Evolutionary conservation across 164 flowering plant species (phyloP), one percentile per base, ranked within the genome.

Genomic region (Amborella trichopoda): DNA sequence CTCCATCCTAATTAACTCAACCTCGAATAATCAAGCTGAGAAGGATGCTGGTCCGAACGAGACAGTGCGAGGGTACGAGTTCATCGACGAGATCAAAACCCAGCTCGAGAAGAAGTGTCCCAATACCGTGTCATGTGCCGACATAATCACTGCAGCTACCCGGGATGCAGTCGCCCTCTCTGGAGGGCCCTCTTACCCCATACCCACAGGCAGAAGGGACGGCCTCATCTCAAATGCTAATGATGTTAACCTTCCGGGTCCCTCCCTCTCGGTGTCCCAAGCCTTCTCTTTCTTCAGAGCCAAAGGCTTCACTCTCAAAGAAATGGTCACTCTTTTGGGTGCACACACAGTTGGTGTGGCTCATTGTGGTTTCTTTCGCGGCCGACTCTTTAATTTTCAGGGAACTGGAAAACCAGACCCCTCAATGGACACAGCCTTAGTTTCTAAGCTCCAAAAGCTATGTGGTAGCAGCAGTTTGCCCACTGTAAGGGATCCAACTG

Each of bases 31-130:
- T 44, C 58, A 62, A 54, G 69, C 93, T 0, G 97, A 89, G 39
- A 85, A 68, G 49, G 53, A 36, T 18, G 71, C 83, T 8, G 0
- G 23, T 18, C 94, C 95, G 9, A 89, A 85, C 54, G 54, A 30
- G 14, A 68, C 71, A 2, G 56, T 89, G 2, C 59, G 90, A 50
- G 94, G 85, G 1, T 85, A 80, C 42, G 76, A 27, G 39, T 82
- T 89, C 76, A 71, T 89, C 18, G 50, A 47, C n/a, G 39, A 47
- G 22, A 21, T 21, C 38, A 47, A 47, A 21, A 28, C 25, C 20
- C 17, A 17, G 21, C 25, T 32, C 2, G 39, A 47, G 39, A 32
- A 19, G 50, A 36, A 28, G 13, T 47, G 39, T 39, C 14, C 23
- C 9, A 24, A 28, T 8, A 44, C 32, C 25, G 50, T 48, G 26